phyloP scores from a whole-genome alignment of 2,329 filamentous ascomycete species.

The Ophiocordyceps camponoti-leonardi region DNA sequence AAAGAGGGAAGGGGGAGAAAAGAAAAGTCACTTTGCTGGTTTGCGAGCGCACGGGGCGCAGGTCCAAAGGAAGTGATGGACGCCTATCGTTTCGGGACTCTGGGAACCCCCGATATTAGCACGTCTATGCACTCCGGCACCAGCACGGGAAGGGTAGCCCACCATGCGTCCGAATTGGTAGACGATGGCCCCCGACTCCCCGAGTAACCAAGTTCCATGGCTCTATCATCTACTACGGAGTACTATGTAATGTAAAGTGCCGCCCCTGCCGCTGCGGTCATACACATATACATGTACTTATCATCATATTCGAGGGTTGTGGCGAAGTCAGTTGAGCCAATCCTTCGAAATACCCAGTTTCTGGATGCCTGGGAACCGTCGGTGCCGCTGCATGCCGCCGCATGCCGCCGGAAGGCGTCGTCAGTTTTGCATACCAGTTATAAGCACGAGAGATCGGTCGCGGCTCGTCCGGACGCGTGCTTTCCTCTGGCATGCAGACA shows the following conservation, averaged over 20 bases:
- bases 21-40: background rate
- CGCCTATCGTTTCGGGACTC: background rate
- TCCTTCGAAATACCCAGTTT: background rate
- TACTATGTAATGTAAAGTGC: no score
- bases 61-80: background rate
- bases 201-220: background rate
- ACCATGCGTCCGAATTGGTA: background rate
- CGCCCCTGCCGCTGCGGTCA: background rate
- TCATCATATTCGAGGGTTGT: background rate
- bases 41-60: background rate
- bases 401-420: background rate
- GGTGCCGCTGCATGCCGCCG: background rate
- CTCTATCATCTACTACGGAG: no score
- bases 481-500: background rate
- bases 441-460: background rate
- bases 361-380: background rate
- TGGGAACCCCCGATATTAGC: background rate
- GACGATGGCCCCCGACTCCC: background rate
- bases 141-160: background rate
- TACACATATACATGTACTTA: no score
- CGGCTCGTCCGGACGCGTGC: background rate
- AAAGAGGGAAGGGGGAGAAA: background rate
- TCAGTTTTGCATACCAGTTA: background rate
- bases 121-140: background rate
- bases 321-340: background rate